phyloP scores from a whole-genome alignment of 1,284 basidiomycete genomes.

The Marasmius sp. region DNA sequence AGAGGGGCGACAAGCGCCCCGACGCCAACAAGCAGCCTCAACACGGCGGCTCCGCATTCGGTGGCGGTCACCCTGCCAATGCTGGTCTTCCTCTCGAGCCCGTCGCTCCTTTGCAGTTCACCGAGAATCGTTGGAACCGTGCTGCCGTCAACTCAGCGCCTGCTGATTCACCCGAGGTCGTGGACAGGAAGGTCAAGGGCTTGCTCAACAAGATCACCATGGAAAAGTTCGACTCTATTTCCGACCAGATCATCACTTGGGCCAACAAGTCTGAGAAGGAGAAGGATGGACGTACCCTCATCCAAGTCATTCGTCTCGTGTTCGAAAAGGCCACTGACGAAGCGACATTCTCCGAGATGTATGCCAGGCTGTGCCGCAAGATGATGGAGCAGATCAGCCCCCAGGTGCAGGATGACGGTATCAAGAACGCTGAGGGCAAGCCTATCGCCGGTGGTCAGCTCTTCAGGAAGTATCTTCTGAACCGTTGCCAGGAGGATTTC shows the following conservation, averaged over 20 bases:
- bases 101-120: constrained; percentile 74
- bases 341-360: constrained; percentile 95
- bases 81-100: constrained; percentile 44
- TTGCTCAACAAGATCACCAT: constrained; percentile 96
- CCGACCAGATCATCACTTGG: constrained; percentile 89
- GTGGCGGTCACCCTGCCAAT: constrained; percentile 12
- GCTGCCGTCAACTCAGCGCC: constrained; percentile 43
- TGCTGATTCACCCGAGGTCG: constrained; percentile 74
- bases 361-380: constrained; percentile 91
- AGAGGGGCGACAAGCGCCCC: constrained; percentile 64
- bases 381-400: constrained; percentile 89
- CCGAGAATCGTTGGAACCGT: constrained; percentile 83
- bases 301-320: constrained; percentile 93
- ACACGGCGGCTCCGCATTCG: constrained; percentile 13
- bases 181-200: constrained; percentile 92
- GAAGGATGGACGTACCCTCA: constrained; percentile 90
- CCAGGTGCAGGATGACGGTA: constrained; percentile 85
- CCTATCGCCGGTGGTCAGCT: constrained; percentile 87
- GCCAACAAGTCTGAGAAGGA: constrained; percentile 93
- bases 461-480: constrained; percentile 94
- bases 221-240: constrained; percentile 96
- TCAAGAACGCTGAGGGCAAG: constrained; percentile 76
- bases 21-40: constrained; percentile 43
- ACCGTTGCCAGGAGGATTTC: constrained; percentile 94
- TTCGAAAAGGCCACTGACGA: constrained; percentile 98